A percentile compares a stretch with the other conserved stretches of the same genome.
These are phyloP conservation scores for Fusarium burgessii DNA, from an alignment of 2,329 filamentous ascomycete species.

Conservation along the genomic window DNA sequence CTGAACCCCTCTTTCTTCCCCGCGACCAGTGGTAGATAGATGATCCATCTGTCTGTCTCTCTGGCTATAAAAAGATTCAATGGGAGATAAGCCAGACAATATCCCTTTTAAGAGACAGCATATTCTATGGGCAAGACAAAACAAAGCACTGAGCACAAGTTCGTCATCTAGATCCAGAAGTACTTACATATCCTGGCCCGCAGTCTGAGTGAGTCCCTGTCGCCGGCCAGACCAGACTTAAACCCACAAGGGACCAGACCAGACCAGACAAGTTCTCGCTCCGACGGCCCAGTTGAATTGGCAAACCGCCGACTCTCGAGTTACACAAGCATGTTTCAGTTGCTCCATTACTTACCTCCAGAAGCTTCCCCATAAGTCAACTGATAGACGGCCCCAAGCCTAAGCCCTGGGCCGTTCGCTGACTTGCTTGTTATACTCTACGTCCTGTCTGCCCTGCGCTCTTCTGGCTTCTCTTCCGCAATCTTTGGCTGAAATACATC, in stretches of 20 bases:
- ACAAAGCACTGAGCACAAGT: slow-evolving; percentile 40
- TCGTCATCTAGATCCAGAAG: slow-evolving; percentile 20
- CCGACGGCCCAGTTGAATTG: slow-evolving; percentile 44
- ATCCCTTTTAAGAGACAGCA: slow-evolving; percentile 19
- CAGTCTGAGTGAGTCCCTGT: slow-evolving; percentile 18
- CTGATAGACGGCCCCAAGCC: slow-evolving; percentile 16
- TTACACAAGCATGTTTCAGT: slow-evolving; percentile 55
- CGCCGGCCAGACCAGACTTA: slow-evolving; percentile 15
- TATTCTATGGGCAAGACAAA: slow-evolving; percentile 34
- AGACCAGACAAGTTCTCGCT: slow-evolving; percentile 26
- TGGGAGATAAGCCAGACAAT: slow-evolving; percentile 1
- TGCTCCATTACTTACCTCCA: slow-evolving; percentile 38
- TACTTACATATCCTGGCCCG: neutral
- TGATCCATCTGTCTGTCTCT: neutral
- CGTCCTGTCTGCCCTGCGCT: slow-evolving; percentile 11
- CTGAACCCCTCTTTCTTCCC: slow-evolving; percentile 3
- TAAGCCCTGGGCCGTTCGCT: slow-evolving; percentile 5
- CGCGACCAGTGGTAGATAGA: slow-evolving; percentile 1
- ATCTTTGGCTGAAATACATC: slow-evolving; percentile 14
- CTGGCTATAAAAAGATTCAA: slow-evolving; percentile 6
- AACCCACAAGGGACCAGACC: slow-evolving; percentile 3
- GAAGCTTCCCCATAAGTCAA: slow-evolving; percentile 43
- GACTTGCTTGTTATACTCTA: slow-evolving; percentile 15
- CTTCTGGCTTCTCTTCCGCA: slow-evolving; percentile 9
- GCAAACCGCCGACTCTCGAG: slow-evolving; percentile 47